phyloP scores from a whole-genome alignment of 2,329 filamentous ascomycete genomes.

The Arthroderma sp. region DNA sequence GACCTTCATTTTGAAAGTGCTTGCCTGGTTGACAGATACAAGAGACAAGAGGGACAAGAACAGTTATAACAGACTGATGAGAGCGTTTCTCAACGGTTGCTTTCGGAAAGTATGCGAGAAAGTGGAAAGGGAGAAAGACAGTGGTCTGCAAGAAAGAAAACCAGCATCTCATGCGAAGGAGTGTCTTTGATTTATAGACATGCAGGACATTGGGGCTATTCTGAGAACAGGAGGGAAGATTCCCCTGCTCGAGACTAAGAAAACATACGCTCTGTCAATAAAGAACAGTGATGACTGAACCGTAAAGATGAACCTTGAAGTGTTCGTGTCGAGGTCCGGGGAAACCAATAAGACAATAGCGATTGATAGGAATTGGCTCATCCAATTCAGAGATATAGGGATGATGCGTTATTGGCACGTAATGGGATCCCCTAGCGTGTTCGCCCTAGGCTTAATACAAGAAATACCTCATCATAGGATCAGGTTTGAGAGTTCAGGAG shows the following conservation, averaged over 20 bases:
- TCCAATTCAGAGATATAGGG: not conserved
- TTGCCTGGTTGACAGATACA: not conserved
- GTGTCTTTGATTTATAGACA: not conserved
- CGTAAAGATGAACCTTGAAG: no score
- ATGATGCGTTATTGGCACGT: no score
- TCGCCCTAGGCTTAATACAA: not conserved
- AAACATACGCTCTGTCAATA: not conserved
- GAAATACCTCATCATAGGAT: not conserved
- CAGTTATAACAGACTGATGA: not conserved
- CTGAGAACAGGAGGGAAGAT: not conserved
- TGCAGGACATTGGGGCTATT: constrained; percentile 2
- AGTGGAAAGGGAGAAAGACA: not conserved
- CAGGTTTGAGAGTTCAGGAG: not conserved
- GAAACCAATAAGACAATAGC: not conserved
- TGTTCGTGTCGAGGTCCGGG: not conserved
- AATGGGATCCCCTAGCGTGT: no score
- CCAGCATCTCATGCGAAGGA: not conserved
- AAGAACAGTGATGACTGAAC: not conserved
- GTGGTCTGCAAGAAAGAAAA: not conserved
- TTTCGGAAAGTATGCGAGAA: not conserved
- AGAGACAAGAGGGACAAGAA: not conserved
- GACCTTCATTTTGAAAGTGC: constrained; percentile 34
- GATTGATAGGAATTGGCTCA: not conserved
- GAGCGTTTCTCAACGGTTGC: not conserved
- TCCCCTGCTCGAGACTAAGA: not conserved